Base-by-base conservation (phyloP, 352 stramenopile species). In the Pythium periplocum region DNA sequence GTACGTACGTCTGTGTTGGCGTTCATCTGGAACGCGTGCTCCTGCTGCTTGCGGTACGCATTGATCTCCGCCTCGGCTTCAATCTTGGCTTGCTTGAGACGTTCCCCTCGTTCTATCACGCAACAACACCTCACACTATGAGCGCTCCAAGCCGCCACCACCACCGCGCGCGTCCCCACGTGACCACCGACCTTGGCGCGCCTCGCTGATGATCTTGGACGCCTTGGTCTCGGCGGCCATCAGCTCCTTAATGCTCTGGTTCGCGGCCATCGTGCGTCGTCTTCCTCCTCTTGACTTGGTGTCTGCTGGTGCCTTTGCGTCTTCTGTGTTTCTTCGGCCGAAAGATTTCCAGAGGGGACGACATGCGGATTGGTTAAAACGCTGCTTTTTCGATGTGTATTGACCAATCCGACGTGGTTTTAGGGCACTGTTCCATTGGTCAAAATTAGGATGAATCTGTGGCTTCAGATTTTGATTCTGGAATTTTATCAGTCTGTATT, bases 241-340 rank as follows among this genome's bases (percentile, higher is more conserved):
- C 38, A 95, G 78, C 78, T 95, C 86, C 69, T 95, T 90, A 59
- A 92, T 94, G 64, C 83, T 91, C 63, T 91, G 76, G 66, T 94
- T 90, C 59, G 75, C 75, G 43, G 83, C 78, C 83, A 94, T 94
- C 2, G 65, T 49, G 39, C 50, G 43, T 26, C 39, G 50, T 53
- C 52, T 34, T 56, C 45, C 36, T 32, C 41, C 36, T 48, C 12
- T 12, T 45, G 9, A 4, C 17, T 26, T 26, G 17, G 17, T 26
- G 17, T 26, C 17, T 26, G 17, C 17, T 26, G 17, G 17, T 26
- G 17, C 17, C 17, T 26, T 26, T 26, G 17, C 17, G 17, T 26
- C 17, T 26, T n/a, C 38, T 53, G 39, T 57, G 41, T 10, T 39
- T 50, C 38, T 31, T 7, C 1, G 32, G 6, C 38, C n/a, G 38